A percentile compares a stretch with the other conserved stretches of the same genome.
These are phyloP conservation scores for Coemansia sp. DNA, from an alignment of 192 early-diverging fungal genomes.

Conservation along the genomic window DNA sequence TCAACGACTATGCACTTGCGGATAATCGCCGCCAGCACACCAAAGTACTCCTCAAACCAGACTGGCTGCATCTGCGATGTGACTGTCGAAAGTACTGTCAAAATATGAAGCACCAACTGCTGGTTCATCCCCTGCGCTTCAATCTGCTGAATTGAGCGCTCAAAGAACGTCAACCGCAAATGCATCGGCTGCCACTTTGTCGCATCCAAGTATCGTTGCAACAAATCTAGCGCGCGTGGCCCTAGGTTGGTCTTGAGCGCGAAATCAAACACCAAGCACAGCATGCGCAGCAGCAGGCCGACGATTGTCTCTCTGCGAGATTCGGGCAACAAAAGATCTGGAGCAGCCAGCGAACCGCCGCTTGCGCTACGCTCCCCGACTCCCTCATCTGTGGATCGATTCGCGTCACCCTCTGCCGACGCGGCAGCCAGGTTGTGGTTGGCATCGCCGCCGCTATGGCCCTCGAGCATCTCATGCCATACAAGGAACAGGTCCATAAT, in stretches of 20 bases:
- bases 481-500: slow-evolving; percentile 84
- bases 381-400: background rate
- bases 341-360: background rate
- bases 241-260: slow-evolving; percentile 44
- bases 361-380: background rate
- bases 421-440: background rate
- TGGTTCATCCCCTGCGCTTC: slow-evolving; percentile 52
- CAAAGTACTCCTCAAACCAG: slow-evolving; percentile 56
- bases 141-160: slow-evolving; percentile 53
- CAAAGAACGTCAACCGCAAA: slow-evolving; percentile 50
- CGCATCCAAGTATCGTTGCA: slow-evolving; percentile 41
- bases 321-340: slow-evolving; percentile 37
- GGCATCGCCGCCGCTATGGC: slow-evolving; percentile 10
- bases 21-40: slow-evolving; percentile 32
- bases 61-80: slow-evolving; percentile 49
- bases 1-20: slow-evolving; percentile 66
- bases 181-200: slow-evolving; percentile 45
- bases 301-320: slow-evolving; percentile 48
- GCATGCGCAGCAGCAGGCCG: slow-evolving; percentile 47
- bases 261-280: slow-evolving; percentile 54
- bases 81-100: slow-evolving; percentile 45
- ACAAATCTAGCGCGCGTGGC: slow-evolving; percentile 36
- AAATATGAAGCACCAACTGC: slow-evolving; percentile 50
- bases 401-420: background rate
- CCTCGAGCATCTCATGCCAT: slow-evolving; percentile 81